Conservation (phyloP, 805 yeast genomes). For the Candida maltosa region DNA sequence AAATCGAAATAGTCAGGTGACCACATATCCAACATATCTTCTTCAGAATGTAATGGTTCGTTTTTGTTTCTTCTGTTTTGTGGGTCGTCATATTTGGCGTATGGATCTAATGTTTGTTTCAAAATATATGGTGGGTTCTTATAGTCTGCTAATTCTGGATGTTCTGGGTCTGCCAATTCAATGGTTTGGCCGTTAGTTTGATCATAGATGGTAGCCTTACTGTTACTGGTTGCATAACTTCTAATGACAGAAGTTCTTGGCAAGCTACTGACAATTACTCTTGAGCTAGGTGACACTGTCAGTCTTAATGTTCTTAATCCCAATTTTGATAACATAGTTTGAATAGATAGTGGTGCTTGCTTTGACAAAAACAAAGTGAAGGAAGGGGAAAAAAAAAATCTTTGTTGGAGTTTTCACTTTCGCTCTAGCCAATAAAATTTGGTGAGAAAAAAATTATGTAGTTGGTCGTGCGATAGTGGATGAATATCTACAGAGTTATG, state of each 20-base stretch:
- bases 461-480: background rate
- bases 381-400: too few relatives aligned
- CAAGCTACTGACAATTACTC: background rate
- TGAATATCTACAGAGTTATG: background rate
- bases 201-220: conserved; percentile 29
- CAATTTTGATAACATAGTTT: conserved; percentile 10
- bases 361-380: too few relatives aligned
- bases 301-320: conserved; percentile 5
- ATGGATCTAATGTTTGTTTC: conserved; percentile 68
- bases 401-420: too few relatives aligned
- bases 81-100: conserved; percentile 70
- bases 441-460: conserved; percentile 13
- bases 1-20: conserved; percentile 72
- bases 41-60: conserved; percentile 69
- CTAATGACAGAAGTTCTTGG: conserved; percentile 2
- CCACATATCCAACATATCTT: conserved; percentile 80
- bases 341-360: too few relatives aligned
- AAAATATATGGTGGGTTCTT: conserved; percentile 57
- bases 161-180: conserved; percentile 37
- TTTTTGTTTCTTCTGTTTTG: conserved; percentile 77
- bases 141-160: conserved; percentile 53
- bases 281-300: background rate
- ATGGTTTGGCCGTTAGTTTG: conserved; percentile 37
- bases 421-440: conserved; percentile 16
- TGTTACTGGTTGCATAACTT: conserved; percentile 9